Base-by-base conservation (phyloP, 2,329 filamentous ascomycete genomes). In the Rhytidhysteron rufulum region DNA sequence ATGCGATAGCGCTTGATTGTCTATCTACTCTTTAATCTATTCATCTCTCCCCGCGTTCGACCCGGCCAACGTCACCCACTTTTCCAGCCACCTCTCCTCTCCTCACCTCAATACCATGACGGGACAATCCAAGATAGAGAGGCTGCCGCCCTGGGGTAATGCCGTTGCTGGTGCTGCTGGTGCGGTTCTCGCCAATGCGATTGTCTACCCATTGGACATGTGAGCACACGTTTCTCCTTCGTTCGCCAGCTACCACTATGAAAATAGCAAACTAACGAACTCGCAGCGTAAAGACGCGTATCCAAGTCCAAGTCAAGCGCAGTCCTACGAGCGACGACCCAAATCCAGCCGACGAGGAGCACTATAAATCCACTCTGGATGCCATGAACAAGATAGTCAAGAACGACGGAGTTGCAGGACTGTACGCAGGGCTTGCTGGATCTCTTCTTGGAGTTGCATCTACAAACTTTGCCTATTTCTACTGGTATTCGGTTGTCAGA, bases 381-480 rank as follows among this genome's bases (percentile, higher is more conserved):
- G 93, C 93, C 21, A 83, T 98, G 49, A 77, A 75, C 44, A 90
- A 88, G 61, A 97, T 98, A 50, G 68, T 86, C 25, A 78, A 82
- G 41, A 82, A 82, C 39, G 93, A 98, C 53, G 93, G 93, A 22
- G 41, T 93, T 7, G 58, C 73, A 34, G 93, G 93, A 5, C 79
- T 98, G 6, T 98, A 98, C 59, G 82, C 86, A 38, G 93, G 93
- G 45, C 90, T 98, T 64, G 77, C 81, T 44, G 90, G 91, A 37
- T 82, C 90, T 4, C 74, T 98, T 15, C 71, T 97, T 37, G 93
- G 93, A 39, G 93, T 98, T 25, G 91, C 89, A 2, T 96, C 90
- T 19, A 97, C 91, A 38, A 98, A 98, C 68, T 98, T 98, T 63
- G 93, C 93, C 57, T 98, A 98, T 71, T 98, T 98, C 66, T 98